Percentiles rank a stretch among this genome's conserved stretches.
Conservation (phyloP, 345 rosid species). For the Eucalyptus decipiens region DNA sequence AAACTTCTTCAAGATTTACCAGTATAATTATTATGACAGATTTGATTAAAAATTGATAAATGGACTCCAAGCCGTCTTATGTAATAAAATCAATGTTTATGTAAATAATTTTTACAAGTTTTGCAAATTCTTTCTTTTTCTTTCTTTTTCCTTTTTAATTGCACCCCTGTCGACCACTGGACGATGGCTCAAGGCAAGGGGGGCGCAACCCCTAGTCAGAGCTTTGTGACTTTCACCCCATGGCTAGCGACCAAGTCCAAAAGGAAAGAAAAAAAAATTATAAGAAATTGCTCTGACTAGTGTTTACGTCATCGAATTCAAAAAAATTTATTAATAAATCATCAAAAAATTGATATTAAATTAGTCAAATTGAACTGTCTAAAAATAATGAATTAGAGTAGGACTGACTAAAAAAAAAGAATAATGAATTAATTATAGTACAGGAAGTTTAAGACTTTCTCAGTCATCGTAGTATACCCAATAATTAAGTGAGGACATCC, state of each 20-base stretch:
- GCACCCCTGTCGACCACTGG: rapidly evolving
- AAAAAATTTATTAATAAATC: too few species aligned
- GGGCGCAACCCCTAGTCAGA: rapidly evolving
- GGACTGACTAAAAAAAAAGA: too few species aligned
- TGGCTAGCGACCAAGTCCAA: rapidly evolving
- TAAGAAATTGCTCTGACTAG: rapidly evolving
- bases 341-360: neutral
- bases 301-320: too few species aligned
- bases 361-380: rapidly evolving
- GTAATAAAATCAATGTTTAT: too few species aligned
- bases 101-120: too few species aligned
- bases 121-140: rapidly evolving
- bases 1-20: rapidly evolving
- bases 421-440: neutral
- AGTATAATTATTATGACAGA: rapidly evolving
- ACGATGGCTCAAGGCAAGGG: neutral
- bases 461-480: neutral
- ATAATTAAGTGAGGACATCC: neutral
- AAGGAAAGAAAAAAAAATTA: rapidly evolving
- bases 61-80: rapidly evolving
- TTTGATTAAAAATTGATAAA: neutral
- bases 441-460: neutral
- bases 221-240: rapidly evolving
- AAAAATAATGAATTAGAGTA: too few species aligned
- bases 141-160: rapidly evolving